Evolutionary conservation across 106 monocot species (phyloP).

Genomic region (Posidonia australis): DNA sequence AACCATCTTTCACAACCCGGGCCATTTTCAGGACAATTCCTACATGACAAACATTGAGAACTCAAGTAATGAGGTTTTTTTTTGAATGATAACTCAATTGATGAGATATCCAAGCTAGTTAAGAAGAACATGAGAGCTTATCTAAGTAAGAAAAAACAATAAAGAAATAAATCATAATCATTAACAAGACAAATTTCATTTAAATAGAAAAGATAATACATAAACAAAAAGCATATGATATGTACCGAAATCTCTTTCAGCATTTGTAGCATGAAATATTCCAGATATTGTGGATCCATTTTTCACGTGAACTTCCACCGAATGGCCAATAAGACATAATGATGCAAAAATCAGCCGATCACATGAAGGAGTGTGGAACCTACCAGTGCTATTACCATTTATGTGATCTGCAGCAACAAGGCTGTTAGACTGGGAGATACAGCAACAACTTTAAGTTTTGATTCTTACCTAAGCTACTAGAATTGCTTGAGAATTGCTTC

Average conservation of each 20-base stretch:
- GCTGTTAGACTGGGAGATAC: neutral
- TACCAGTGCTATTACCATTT: conserved; percentile 45
- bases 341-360: conserved; percentile 70
- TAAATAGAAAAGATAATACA: neutral
- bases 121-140: neutral
- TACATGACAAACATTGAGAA: conserved; percentile 13
- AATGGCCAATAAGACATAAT: conserved; percentile 61
- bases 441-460: neutral
- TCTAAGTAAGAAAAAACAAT: neutral
- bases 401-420: conserved; percentile 15
- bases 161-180: neutral
- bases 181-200: neutral
- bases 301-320: conserved; percentile 81
- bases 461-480: conserved; percentile 21
- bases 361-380: conserved; percentile 28
- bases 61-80: neutral
- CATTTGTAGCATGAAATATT: conserved; percentile 71
- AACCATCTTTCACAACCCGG: conserved; percentile 62
- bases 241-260: conserved; percentile 85
- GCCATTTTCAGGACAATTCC: conserved; percentile 81
- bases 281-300: conserved; percentile 89
- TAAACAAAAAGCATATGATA: neutral
- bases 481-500: conserved; percentile 28
- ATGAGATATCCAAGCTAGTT: no score
- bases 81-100: no score